Evolutionary conservation across 495 filamentous ascomycete genomes (phyloP), one percentile per base, ranked within the genome.

Genomic region (Schizothecium vesticola): DNA sequence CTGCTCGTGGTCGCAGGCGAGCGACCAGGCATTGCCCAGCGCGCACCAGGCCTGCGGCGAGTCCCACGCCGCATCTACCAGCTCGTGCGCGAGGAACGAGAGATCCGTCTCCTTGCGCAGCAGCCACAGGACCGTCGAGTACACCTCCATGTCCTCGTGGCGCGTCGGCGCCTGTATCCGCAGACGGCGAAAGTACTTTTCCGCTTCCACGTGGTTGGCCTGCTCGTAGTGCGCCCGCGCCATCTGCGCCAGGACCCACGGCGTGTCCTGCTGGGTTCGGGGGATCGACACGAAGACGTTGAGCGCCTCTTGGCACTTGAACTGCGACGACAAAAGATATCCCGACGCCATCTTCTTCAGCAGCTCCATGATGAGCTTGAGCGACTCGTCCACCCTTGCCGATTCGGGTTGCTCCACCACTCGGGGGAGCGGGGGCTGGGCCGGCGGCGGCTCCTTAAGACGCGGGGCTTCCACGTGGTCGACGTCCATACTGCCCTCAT

Each of bases 61-160:
- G 59, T 93, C 84, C 73, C 92, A 93, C 59, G 93, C 93, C 12
- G 87, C 76, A 66, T 97, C 96, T 57, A 96, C 83, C 22, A 97
- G 82, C 74, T 95, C 91, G 72, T 97, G 96, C 2, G 95, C 90
- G 19, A 99, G 85, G 76, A 93, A 96, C 3, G 96, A 93, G 9
- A 99, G 83, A 28, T 97, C 92, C 8, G 92, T 89, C 70, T 97
- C 95, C 71, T 89, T 91, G 75, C 96, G 95, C 69, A 97, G 82
- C 75, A 96, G 92, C 95, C 95, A 99, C 9, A 99, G 87, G n/a
- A 94, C 88, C 13, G 96, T 98, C 3, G 94, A 97, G 77, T 95
- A 99, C 23, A 97, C 89, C 73, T 99, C 95, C 94, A 97, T 97
- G 73, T 97, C 94, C 70, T 94, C 90, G 59, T 93, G 82, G 22